These are phyloP conservation scores for Balakata baccata DNA, from an alignment of 345 rosid genomes.

Conservation along the genomic window DNA sequence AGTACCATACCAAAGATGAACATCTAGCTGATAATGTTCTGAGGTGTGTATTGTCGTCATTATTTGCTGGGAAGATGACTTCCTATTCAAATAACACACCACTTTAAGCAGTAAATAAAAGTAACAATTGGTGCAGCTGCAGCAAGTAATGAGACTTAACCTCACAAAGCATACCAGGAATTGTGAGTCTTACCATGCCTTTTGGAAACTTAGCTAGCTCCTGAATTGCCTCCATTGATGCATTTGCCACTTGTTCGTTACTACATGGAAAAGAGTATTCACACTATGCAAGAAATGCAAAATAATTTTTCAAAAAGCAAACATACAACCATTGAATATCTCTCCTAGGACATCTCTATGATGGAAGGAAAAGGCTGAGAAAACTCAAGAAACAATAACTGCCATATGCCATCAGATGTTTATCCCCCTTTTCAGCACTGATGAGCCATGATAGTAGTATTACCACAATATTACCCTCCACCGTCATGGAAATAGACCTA, in stretches of 20 bases:
- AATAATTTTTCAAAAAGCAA: neutral
- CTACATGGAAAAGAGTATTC: constrained; percentile 35
- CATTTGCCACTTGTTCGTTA: constrained; percentile 69
- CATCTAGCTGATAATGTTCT: constrained; percentile 56
- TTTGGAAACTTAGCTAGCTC: constrained; percentile 56
- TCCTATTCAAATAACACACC: constrained; percentile 39
- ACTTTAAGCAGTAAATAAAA: constrained; percentile 8
- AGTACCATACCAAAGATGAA: constrained; percentile 62
- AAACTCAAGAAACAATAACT: neutral
- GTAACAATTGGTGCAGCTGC: neutral
- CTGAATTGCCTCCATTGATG: constrained; percentile 66
- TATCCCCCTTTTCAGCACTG: neutral
- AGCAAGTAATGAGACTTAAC: neutral
- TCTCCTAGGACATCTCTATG: neutral
- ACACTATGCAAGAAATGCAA: neutral
- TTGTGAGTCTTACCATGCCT: constrained; percentile 52
- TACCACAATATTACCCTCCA: neutral
- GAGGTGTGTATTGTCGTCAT: constrained; percentile 54
- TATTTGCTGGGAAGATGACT: constrained; percentile 56
- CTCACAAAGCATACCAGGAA: constrained; percentile 11
- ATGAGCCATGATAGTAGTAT: neutral
- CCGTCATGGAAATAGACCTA: neutral
- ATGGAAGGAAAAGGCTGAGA: neutral
- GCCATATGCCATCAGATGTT: neutral
- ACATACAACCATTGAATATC: neutral